Conservation (phyloP, 2,329 filamentous ascomycete genomes). For the Fusarium sp. region DNA sequence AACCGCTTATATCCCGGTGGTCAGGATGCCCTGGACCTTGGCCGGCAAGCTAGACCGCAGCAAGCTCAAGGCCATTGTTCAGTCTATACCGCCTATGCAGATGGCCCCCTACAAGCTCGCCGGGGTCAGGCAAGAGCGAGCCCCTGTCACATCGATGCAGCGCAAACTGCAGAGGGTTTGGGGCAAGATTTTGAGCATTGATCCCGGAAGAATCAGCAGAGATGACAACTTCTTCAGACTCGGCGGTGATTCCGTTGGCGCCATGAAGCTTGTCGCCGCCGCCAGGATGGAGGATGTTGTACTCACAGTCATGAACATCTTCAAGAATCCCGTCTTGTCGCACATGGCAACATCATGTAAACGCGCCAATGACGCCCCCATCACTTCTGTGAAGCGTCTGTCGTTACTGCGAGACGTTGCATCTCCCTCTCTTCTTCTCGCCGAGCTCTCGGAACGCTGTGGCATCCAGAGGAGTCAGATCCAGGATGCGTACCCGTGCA, state of each 20-base stretch:
- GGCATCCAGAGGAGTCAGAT: slow-evolving; percentile 12
- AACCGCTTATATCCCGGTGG: slow-evolving; percentile 54
- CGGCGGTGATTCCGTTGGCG: slow-evolving; percentile 52
- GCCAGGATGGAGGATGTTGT: slow-evolving; percentile 30
- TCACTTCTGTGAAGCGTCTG: not conserved
- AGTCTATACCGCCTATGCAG: slow-evolving; percentile 8
- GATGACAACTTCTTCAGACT: slow-evolving; percentile 58
- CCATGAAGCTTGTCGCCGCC: slow-evolving; percentile 41
- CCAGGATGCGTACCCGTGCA: slow-evolving; percentile 32
- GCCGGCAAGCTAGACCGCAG: slow-evolving; percentile 60
- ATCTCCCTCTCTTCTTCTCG: slow-evolving; percentile 9
- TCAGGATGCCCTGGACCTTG: slow-evolving; percentile 54
- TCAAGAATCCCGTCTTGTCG: slow-evolving; percentile 22
- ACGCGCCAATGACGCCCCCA: not conserved
- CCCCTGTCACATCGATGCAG: slow-evolving; percentile 53
- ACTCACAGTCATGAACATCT: slow-evolving; percentile 26
- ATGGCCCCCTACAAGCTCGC: slow-evolving; percentile 32
- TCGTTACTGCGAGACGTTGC: slow-evolving; percentile 9
- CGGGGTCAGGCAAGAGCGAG: slow-evolving; percentile 37
- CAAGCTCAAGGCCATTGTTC: slow-evolving; percentile 43
- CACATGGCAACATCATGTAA: slow-evolving; percentile 23
- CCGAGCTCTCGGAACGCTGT: slow-evolving; percentile 25
- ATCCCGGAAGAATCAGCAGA: not conserved
- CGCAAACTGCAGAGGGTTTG: slow-evolving; percentile 46
- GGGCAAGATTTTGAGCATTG: slow-evolving; percentile 3